A percentile compares a stretch with the other conserved stretches of the same genome.
Evolutionary conservation across 495 filamentous ascomycete genomes (phyloP).

Genomic region (Tetracladium setigerum): DNA sequence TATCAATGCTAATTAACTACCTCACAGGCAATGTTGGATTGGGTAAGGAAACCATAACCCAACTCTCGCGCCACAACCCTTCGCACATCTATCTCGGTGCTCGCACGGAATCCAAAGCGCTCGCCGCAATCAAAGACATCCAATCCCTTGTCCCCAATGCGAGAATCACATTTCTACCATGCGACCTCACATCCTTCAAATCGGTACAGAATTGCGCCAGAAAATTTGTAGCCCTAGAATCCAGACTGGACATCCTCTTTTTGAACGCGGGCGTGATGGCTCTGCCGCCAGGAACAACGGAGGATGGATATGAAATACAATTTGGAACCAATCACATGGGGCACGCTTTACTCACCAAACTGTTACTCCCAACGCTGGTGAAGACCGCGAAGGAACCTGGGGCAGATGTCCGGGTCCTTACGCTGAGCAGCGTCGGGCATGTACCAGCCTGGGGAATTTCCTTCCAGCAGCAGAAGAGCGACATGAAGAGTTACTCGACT

Average conservation of each 20-base stretch:
- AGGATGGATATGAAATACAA: conserved; percentile 59
- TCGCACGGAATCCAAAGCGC: conserved; percentile 45
- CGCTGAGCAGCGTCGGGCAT: conserved; percentile 29
- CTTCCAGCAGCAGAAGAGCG: conserved; percentile 32
- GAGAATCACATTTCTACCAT: conserved; percentile 14
- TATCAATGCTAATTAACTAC: not conserved
- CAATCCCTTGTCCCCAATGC: conserved; percentile 29
- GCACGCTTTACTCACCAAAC: conserved; percentile 57
- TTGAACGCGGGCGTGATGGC: conserved; percentile 68
- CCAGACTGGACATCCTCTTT: conserved; percentile 48
- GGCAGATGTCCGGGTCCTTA: conserved; percentile 38
- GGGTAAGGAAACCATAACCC: conserved; percentile 55
- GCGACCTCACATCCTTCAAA: conserved; percentile 18
- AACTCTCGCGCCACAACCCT: conserved; percentile 53
- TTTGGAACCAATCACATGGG: conserved; percentile 65
- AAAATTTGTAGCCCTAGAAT: conserved; percentile 8
- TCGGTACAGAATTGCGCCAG: conserved; percentile 14
- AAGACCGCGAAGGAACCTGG: conserved; percentile 26
- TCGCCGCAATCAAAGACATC: conserved; percentile 41
- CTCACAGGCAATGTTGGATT: conserved; percentile 54
- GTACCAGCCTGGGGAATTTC: conserved; percentile 28
- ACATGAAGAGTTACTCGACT: conserved; percentile 22
- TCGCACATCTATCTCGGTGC: conserved; percentile 56
- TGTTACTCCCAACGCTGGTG: conserved; percentile 52
- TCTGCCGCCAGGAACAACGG: conserved; percentile 33